These are phyloP conservation scores for Endotrypanum monterogeii DNA, from an alignment of 208 protist species.

Conservation along the genomic window DNA sequence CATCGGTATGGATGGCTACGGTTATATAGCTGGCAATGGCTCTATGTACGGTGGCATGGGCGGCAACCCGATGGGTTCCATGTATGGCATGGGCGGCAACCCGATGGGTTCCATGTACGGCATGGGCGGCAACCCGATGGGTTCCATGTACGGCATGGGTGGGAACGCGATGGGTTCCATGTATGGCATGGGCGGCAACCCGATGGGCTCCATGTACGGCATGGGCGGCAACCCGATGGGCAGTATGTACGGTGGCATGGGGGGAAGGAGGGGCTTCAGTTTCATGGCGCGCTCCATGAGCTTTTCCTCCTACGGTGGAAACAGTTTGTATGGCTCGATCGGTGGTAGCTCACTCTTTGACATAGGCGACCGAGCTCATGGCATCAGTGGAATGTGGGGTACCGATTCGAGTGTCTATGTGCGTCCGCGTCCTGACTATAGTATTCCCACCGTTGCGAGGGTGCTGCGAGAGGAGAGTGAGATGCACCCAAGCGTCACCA, in stretches of 20 bases:
- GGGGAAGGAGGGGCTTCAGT: slow-evolving; percentile 36
- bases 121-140: slow-evolving; percentile 31
- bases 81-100: slow-evolving; percentile 31
- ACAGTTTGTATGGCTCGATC: slow-evolving; percentile 36
- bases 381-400: slow-evolving; percentile 46
- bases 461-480: slow-evolving; percentile 19
- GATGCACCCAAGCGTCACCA: slow-evolving; percentile 1
- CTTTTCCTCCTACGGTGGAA: slow-evolving; percentile 33
- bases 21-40: slow-evolving; percentile 1
- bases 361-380: slow-evolving; percentile 17
- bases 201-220: slow-evolving; percentile 22
- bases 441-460: slow-evolving; percentile 23
- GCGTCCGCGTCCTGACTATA: slow-evolving; percentile 12
- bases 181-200: slow-evolving; percentile 18
- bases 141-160: slow-evolving; percentile 24
- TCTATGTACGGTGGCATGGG: slow-evolving; percentile 24
- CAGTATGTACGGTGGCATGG: slow-evolving; percentile 47
- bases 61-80: neutral
- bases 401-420: slow-evolving; percentile 22
- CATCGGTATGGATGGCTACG: slow-evolving; percentile 10
- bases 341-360: slow-evolving; percentile 12
- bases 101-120: slow-evolving; percentile 30
- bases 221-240: slow-evolving; percentile 21
- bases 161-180: slow-evolving; percentile 33
- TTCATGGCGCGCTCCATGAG: slow-evolving; percentile 32